Conservation (phyloP, 164 flowering plant species). For the Umbellularia californica region DNA sequence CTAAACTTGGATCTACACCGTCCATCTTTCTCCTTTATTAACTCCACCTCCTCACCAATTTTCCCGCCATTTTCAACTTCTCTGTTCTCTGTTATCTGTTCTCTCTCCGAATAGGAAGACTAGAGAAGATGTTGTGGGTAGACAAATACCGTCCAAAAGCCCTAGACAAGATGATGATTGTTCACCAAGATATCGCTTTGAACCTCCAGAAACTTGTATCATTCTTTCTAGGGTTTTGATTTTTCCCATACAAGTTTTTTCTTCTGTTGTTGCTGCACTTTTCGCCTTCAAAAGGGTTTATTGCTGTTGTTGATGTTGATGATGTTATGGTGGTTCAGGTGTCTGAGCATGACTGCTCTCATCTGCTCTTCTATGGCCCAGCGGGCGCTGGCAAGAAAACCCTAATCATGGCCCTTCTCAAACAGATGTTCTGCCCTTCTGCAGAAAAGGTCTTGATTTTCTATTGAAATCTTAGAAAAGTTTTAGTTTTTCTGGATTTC, state of each 20-base stretch:
- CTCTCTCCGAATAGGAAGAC: neutral
- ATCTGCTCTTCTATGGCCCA: constrained; percentile 90
- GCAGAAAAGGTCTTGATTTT: constrained; percentile 76
- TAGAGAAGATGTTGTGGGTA: constrained; percentile 85
- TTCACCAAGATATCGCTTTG: constrained; percentile 77
- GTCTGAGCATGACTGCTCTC: constrained; percentile 92
- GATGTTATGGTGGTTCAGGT: constrained; percentile 36
- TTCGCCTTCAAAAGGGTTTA: neutral
- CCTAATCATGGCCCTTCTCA: constrained; percentile 84
- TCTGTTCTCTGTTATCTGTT: neutral
- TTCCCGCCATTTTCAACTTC: constrained; percentile 16
- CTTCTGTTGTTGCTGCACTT: neutral
- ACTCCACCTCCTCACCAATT: neutral
- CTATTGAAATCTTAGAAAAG: constrained; percentile 20
- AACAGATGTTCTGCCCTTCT: constrained; percentile 80
- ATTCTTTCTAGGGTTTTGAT: neutral
- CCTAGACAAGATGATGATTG: constrained; percentile 68
- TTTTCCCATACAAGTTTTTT: neutral
- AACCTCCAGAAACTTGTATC: constrained; percentile 84
- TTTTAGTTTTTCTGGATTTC: constrained; percentile 12
- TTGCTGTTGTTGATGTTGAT: neutral
- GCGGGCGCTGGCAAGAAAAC: constrained; percentile 97
- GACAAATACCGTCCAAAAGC: constrained; percentile 97
- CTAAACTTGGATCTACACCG: too few species aligned
- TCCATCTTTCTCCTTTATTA: too few species aligned